A percentile compares a stretch with the other conserved stretches of the same genome.
Evolutionary conservation across 306 rosid genomes (phyloP).

Genomic region (Parietaria judaica): DNA sequence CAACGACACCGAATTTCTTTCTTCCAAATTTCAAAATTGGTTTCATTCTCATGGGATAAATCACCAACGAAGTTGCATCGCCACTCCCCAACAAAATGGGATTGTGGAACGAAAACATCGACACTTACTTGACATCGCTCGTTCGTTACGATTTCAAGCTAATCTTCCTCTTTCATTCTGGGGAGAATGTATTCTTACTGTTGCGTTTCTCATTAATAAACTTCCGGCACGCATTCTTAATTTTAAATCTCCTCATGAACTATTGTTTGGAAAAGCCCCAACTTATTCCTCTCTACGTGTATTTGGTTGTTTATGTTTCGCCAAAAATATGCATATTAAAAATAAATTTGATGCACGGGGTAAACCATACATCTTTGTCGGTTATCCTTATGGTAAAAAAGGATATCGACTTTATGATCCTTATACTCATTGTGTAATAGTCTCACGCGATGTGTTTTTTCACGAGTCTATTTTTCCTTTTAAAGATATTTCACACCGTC

Average conservation of each 20-base stretch:
- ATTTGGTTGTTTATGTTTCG: neutral
- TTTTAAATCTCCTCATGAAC: too few relatives aligned
- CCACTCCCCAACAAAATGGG: conserved; percentile 1
- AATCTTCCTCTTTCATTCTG: too few relatives aligned
- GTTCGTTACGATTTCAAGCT: neutral
- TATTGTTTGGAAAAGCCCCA: too few relatives aligned
- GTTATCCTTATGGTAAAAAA: conserved; percentile 9
- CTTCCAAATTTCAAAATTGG: neutral
- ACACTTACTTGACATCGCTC: conserved; percentile 8
- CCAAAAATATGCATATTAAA: conserved; percentile 6
- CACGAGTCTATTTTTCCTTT: conserved; percentile 1
- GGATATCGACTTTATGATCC: conserved; percentile 10
- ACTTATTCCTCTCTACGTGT: too few relatives aligned
- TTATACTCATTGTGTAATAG: neutral
- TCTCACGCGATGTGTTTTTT: neutral
- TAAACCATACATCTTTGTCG: conserved; percentile 1
- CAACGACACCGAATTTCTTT: conserved; percentile 5
- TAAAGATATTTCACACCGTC: neutral
- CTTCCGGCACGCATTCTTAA: too few relatives aligned
- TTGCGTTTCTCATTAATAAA: too few relatives aligned
- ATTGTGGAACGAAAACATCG: conserved; percentile 5
- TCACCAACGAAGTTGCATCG: neutral
- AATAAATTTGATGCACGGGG: conserved; percentile 4
- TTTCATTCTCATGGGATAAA: neutral
- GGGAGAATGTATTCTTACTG: too few relatives aligned